Evolutionary conservation across 768 basidiomycete genomes (phyloP), one percentile per base, ranked within the genome.

Genomic region (Strobilomyces echinocephalus): DNA sequence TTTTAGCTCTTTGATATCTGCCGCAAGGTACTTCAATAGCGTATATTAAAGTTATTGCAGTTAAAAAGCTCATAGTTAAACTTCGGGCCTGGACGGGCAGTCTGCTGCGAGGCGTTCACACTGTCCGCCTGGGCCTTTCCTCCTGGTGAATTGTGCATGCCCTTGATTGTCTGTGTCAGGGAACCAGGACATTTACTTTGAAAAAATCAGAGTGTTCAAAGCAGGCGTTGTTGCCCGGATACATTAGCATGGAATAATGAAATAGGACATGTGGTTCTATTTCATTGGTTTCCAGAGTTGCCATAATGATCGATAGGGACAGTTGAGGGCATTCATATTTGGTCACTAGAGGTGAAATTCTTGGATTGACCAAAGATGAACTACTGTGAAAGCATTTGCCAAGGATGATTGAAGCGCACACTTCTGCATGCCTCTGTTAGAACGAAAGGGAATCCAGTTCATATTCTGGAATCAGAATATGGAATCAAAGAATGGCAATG

Each of bases 281-380:
- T 84, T 84, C 81, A 80, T 85, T 85, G 83, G 83, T 85, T 85
- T 84, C 79, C 83, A 83, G 82, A 49, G 77, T 82, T 79, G 79
- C 82, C 78, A 79, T 84, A 84, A 84, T 85, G 83, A 83, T 84
- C 82, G 81, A 84, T 84, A 81, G 83, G 81, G 81, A 82, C 80
- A 81, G 83, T 85, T 81, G 84, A 83, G 84, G 82, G 82, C 83
- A 84, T 84, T 83, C 74, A 83, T 85, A 84, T 84, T 85, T 75
- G 74, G 77, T 80, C 77, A 82, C 81, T 81, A 85, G 84, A 84
- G 84, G 84, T 86, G 84, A 85, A 85, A 85, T 86, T 84, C 84
- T 85, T 85, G 81, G 84, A 85, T 83, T 81, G 78, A 81, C 78
- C 75, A 77, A 85, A 86, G 84, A 86, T 82, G 75, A 76, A 85